Base-by-base conservation (phyloP, 2,329 filamentous ascomycete species). In the Xylariaceae sp. region DNA sequence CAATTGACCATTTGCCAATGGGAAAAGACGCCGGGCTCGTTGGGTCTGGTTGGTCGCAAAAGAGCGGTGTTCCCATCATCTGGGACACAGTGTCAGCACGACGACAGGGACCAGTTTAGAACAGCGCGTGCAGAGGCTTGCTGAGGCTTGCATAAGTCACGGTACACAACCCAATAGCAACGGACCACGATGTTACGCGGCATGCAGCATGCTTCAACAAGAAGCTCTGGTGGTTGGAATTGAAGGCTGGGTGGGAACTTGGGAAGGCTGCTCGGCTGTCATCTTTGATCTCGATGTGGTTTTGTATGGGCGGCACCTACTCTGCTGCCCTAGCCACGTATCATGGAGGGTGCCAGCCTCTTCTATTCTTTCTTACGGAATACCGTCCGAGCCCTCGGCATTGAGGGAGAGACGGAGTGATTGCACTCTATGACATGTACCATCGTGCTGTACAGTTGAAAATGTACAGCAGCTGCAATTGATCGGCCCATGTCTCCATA, bases 181-280 rank as follows among this genome's bases (percentile, higher is more conserved):
- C 36, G 47, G 54, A 58, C 58, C 62, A 65, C 62, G 62, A 58
- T 53, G 49, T 56, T 55, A 54, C 56, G 55, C 52, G 52, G 61
- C 57, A 55, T 54, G 52, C 49, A 40, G 31, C 44, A 50, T 45
- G 44, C 47, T 51, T 49, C 32, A 44, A 39, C 18, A 38, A 35
- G 36, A 48, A 50, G 51, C 50, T 48, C 19, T 27, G 39, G 45
- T 12, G 55, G 55, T 48, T 48, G 48, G 47, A 44, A 31, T 32
- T 40, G n/a, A n/a, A n/a, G n/a, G n/a, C n/a, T n/a, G 46, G 36
- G n/a, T 45, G 45, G 48, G 30, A 47, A 22, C 42, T 31, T 44
- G 39, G 48, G 43, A 32, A 7, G 38, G 27, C 42, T 48, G 41
- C 35, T 52, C 27, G 44, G 51, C 54, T 47, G 48, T 51, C 53